A percentile compares a stretch with the other conserved stretches of the same genome.
Conservation (phyloP, 768 basidiomycete species). For the Tremella fuciformis region DNA sequence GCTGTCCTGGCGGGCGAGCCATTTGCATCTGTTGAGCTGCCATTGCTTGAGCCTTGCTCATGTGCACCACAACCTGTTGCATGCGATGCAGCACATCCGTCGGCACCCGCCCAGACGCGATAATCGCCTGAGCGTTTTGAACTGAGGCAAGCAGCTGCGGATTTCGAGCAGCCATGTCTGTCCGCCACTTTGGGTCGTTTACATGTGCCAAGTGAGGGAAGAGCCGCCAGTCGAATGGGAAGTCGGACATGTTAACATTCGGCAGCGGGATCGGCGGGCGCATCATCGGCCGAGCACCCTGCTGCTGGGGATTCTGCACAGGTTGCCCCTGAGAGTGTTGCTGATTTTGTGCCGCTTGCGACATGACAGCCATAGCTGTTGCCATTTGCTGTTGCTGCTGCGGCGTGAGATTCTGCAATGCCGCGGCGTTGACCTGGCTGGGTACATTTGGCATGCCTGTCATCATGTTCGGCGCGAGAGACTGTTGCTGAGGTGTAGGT, state of each 20-base stretch:
- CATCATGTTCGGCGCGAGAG: background rate
- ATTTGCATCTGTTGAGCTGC: background rate
- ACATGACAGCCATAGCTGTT: constrained; percentile 29
- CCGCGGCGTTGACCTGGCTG: constrained; percentile 10
- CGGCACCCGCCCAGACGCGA: constrained; percentile 23
- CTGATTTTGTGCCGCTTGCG: constrained; percentile 25
- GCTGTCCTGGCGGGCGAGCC: constrained; percentile 5
- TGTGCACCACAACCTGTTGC: constrained; percentile 24
- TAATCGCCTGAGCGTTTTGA: constrained; percentile 20
- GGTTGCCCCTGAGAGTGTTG: background rate
- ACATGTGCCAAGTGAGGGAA: constrained; percentile 23
- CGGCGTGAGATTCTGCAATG: constrained; percentile 18
- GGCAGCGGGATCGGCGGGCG: constrained; percentile 14
- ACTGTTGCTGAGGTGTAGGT: constrained; percentile 2
- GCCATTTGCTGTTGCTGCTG: constrained; percentile 22
- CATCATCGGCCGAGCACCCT: background rate
- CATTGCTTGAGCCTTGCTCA: constrained; percentile 3
- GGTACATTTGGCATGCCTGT: background rate
- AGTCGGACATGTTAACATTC: constrained; percentile 37
- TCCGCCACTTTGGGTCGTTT: constrained; percentile 26
- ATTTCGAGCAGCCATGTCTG: constrained; percentile 25
- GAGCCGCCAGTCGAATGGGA: constrained; percentile 47
- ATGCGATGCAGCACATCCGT: constrained; percentile 37
- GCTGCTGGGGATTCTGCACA: background rate
- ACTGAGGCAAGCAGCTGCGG: constrained; percentile 27